These are phyloP conservation scores for Ophiosphaerella herpotricha DNA, from an alignment of 2,329 filamentous ascomycete species.

Conservation along the genomic window DNA sequence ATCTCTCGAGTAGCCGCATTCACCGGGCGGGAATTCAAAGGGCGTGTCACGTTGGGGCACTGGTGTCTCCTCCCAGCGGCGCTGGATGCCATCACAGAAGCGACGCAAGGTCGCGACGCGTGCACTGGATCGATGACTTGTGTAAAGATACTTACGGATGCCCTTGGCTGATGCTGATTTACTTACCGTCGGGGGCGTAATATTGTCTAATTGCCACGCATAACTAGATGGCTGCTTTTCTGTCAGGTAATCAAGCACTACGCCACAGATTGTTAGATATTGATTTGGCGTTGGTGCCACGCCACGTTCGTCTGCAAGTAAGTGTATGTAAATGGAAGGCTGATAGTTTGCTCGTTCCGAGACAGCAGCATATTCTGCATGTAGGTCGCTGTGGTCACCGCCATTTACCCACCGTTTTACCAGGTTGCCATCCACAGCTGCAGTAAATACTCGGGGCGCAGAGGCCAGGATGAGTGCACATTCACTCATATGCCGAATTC, in stretches of 20 bases:
- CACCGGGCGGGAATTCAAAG: slow-evolving; percentile 23
- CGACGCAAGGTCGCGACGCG: slow-evolving; percentile 19
- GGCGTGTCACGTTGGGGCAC: slow-evolving; percentile 13
- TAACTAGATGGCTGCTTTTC: slow-evolving; percentile 1
- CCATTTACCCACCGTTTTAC: slow-evolving; percentile 17
- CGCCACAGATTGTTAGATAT: slow-evolving; percentile 24
- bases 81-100: slow-evolving; percentile 22
- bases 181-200: slow-evolving; percentile 10
- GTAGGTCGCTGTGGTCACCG: slow-evolving; percentile 10
- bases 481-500: slow-evolving; percentile 20
- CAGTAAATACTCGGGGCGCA: slow-evolving; percentile 23
- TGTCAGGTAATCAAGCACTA: slow-evolving; percentile 21
- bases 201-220: slow-evolving; percentile 27
- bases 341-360: slow-evolving; percentile 24
- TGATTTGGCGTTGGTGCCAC: slow-evolving; percentile 28
- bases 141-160: slow-evolving; percentile 33
- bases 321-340: slow-evolving; percentile 37
- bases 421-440: slow-evolving; percentile 32
- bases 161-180: slow-evolving; percentile 10
- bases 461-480: slow-evolving; percentile 35
- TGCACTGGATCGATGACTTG: slow-evolving; percentile 13
- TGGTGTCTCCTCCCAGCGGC: slow-evolving; percentile 18
- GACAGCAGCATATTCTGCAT: slow-evolving; percentile 23
- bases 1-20: slow-evolving; percentile 33
- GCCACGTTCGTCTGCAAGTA: slow-evolving; percentile 26